These are phyloP conservation scores for Globisporangium yorkense DNA, from an alignment of 352 stramenopile genomes.

Conservation along the genomic window DNA sequence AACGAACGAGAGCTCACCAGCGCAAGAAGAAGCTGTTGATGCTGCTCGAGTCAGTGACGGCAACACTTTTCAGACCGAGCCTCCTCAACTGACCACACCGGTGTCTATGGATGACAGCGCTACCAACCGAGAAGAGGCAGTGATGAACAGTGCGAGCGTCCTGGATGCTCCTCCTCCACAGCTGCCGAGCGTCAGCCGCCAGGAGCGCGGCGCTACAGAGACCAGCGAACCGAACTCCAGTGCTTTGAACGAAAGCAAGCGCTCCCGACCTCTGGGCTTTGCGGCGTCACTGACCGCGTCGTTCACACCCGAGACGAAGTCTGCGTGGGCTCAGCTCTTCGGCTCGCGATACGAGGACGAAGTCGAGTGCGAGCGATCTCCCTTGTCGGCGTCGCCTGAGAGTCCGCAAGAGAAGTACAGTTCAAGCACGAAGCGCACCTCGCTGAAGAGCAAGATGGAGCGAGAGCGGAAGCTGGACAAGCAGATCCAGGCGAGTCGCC, in stretches of 20 bases:
- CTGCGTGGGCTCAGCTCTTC: slow-evolving; percentile 50
- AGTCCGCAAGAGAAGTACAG: neutral
- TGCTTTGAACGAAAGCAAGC: too few species aligned
- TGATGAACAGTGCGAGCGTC: neutral
- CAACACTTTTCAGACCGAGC: neutral
- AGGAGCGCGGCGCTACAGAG: neutral
- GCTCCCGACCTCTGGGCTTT: neutral
- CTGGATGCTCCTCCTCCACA: neutral
- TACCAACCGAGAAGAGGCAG: neutral
- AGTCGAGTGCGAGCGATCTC: neutral
- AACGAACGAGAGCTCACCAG: neutral
- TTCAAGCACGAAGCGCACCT: slow-evolving; percentile 4
- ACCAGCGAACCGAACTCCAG: neutral
- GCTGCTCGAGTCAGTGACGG: neutral
- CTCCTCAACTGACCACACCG: neutral
- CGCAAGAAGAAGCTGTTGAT: neutral
- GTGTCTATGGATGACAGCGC: too few species aligned
- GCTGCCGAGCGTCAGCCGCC: too few species aligned
- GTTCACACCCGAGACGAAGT: slow-evolving; percentile 31
- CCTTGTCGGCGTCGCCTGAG: neutral
- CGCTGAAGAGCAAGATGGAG: slow-evolving; percentile 29
- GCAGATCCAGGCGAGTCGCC: slow-evolving; percentile 34
- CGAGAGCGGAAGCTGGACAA: slow-evolving; percentile 35
- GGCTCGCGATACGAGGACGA: slow-evolving; percentile 47
- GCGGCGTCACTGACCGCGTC: slow-evolving; percentile 21